Evolutionary conservation across 1,139 yeast genomes (phyloP).

Genomic region (Eremothecium gossypii): DNA sequence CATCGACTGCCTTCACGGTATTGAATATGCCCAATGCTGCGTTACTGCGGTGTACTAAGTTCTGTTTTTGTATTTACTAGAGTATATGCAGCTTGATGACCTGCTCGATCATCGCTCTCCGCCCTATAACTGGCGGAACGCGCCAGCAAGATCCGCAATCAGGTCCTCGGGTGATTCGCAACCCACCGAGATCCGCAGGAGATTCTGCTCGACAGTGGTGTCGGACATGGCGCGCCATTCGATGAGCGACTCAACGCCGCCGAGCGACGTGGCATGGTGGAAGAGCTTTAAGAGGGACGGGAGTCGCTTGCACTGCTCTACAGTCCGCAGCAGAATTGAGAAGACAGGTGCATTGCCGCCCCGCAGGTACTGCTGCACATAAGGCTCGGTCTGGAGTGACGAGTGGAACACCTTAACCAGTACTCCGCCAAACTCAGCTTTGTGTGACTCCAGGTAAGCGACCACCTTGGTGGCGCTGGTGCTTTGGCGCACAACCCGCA

Average conservation of each 20-base stretch:
- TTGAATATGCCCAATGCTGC: no score
- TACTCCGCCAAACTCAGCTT: constrained; percentile 34
- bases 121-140: constrained; percentile 27
- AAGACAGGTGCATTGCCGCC: constrained; percentile 70
- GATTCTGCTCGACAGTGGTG: constrained; percentile 40
- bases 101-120: no score
- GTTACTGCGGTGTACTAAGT: no score
- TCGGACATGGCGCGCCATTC: constrained; percentile 88
- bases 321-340: constrained; percentile 45
- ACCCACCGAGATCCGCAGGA: constrained; percentile 72
- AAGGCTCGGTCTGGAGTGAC: constrained; percentile 59
- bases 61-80: no score
- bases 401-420: constrained; percentile 56
- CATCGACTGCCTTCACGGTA: no score
- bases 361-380: constrained; percentile 54
- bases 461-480: constrained; percentile 57
- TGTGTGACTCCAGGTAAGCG: constrained; percentile 44
- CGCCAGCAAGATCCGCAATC: constrained; percentile 51
- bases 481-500: constrained; percentile 61
- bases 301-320: constrained; percentile 49
- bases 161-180: constrained; percentile 67
- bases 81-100: no score
- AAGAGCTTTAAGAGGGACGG: constrained; percentile 64
- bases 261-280: constrained; percentile 86
- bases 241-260: constrained; percentile 86